A percentile compares a stretch with the other conserved stretches of the same genome.
Evolutionary conservation across 73 alveolate genomes (phyloP).

Genomic region (Paramecium primaurelia): DNA sequence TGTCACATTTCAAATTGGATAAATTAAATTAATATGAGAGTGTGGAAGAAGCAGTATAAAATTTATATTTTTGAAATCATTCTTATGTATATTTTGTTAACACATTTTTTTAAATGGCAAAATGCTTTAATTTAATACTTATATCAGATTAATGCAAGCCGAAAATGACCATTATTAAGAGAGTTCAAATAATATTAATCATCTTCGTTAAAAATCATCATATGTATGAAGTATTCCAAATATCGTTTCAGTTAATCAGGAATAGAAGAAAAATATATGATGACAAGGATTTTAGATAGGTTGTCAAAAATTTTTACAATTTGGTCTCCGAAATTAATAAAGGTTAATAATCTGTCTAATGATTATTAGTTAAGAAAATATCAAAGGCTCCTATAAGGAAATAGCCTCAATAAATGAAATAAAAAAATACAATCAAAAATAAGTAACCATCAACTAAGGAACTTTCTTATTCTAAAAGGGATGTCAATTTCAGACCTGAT

Average conservation of each 20-base stretch:
- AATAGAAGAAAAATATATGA: slow-evolving; percentile 10
- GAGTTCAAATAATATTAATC: neutral
- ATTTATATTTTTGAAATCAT: neutral
- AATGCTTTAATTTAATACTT: neutral
- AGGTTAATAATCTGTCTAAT: neutral
- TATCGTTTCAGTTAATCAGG: neutral
- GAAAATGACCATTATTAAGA: neutral
- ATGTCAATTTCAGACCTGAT: neutral
- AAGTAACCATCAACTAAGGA: neutral
- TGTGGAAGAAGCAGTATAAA: slow-evolving; percentile 13
- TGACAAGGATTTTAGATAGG: slow-evolving; percentile 31
- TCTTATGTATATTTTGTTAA: neutral
- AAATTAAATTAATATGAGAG: slow-evolving; percentile 15
- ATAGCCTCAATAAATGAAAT: neutral
- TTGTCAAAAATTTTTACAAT: slow-evolving; percentile 31
- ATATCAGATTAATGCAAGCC: slow-evolving; percentile 4
- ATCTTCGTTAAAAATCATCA: neutral
- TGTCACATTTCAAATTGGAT: neutral
- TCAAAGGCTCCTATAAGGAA: neutral
- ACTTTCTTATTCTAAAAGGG: neutral
- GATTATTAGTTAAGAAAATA: neutral
- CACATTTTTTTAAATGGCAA: neutral
- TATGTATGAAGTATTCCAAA: neutral
- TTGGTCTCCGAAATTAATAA: slow-evolving; percentile 8
- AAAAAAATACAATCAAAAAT: neutral